Evolutionary conservation across 306 rosid species (phyloP).

Genomic region (Gastrolobium bilobum): DNA sequence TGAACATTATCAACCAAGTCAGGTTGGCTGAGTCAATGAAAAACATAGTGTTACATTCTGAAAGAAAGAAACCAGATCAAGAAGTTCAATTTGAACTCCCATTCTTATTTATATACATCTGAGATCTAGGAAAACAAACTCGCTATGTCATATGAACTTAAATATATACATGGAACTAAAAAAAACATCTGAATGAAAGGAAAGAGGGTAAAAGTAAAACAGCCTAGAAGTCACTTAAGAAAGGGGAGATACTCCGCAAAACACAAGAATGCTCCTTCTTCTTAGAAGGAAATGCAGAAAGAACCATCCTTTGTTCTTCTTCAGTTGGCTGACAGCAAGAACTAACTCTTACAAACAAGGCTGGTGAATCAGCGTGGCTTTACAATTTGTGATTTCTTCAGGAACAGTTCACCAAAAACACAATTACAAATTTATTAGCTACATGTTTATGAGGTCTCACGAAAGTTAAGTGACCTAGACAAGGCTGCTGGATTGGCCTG

Average conservation of each 20-base stretch:
- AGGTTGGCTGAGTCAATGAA: constrained; percentile 25
- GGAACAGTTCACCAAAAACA: constrained; percentile 39
- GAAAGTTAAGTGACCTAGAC: constrained; percentile 81
- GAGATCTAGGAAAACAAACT: constrained; percentile 43
- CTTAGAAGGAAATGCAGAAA: constrained; percentile 19
- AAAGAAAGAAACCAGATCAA: constrained; percentile 40
- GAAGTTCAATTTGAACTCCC: constrained; percentile 49
- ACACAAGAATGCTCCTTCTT: constrained; percentile 36
- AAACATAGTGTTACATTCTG: constrained; percentile 38
- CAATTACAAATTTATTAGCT: constrained; percentile 23
- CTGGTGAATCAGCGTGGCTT: constrained; percentile 33
- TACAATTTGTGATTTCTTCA: constrained; percentile 26
- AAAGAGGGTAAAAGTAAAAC: constrained; percentile 37
- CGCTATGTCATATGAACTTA: constrained; percentile 41
- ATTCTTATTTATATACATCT: constrained; percentile 48
- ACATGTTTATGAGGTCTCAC: constrained; percentile 55
- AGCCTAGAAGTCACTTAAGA: constrained; percentile 25
- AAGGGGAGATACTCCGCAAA: constrained; percentile 18
- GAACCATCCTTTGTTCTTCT: constrained; percentile 39
- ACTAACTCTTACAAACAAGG: constrained; percentile 37
- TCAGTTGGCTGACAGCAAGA: constrained; percentile 40
- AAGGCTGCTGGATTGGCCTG: constrained; percentile 90
- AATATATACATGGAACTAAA: constrained; percentile 44
- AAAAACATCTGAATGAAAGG: constrained; percentile 44
- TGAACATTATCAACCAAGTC: not conserved